phyloP scores from a whole-genome alignment of 2,329 filamentous ascomycete genomes.

The Xylaria hypoxylon region DNA sequence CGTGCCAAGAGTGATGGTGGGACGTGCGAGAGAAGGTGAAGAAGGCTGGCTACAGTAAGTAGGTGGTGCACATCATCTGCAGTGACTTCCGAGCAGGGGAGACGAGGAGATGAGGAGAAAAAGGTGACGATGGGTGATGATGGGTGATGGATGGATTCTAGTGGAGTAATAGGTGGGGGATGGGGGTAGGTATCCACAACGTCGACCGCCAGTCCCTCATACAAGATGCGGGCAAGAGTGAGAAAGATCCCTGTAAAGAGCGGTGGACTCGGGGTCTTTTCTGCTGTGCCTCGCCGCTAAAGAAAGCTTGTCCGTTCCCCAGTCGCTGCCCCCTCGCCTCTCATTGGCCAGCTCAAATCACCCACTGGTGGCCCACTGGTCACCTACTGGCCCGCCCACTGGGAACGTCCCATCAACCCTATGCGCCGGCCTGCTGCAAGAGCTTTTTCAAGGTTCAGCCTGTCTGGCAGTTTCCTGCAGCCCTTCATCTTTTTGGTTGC shows the following conservation, averaged over 20 bases:
- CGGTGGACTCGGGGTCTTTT: slow-evolving; percentile 48
- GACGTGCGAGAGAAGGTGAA: slow-evolving; percentile 16
- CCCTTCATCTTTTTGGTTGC: slow-evolving; percentile 34
- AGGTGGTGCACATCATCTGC: slow-evolving; percentile 14
- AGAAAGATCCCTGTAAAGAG: slow-evolving; percentile 50
- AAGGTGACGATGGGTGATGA: slow-evolving; percentile 1
- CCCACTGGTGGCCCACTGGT: slow-evolving; percentile 2
- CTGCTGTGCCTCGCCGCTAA: slow-evolving; percentile 36
- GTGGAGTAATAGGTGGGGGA: slow-evolving; percentile 31
- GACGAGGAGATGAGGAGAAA: background rate
- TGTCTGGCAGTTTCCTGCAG: slow-evolving; percentile 38
- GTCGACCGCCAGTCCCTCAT: slow-evolving; percentile 51
- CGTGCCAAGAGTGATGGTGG: slow-evolving; percentile 6
- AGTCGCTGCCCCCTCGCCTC: background rate
- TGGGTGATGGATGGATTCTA: background rate
- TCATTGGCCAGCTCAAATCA: slow-evolving; percentile 22
- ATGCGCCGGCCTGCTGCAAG: slow-evolving; percentile 16
- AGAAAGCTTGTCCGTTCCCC: slow-evolving; percentile 41
- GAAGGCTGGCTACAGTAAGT: slow-evolving; percentile 1
- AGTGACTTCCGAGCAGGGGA: background rate
- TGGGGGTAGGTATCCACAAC: slow-evolving; percentile 35
- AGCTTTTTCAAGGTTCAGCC: slow-evolving; percentile 14
- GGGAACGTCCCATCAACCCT: slow-evolving; percentile 20
- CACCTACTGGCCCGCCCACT: slow-evolving; percentile 1
- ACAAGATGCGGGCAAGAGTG: slow-evolving; percentile 45